These are phyloP conservation scores for Alternaria dauci DNA, from an alignment of 2,329 filamentous ascomycete genomes.

Conservation along the genomic window DNA sequence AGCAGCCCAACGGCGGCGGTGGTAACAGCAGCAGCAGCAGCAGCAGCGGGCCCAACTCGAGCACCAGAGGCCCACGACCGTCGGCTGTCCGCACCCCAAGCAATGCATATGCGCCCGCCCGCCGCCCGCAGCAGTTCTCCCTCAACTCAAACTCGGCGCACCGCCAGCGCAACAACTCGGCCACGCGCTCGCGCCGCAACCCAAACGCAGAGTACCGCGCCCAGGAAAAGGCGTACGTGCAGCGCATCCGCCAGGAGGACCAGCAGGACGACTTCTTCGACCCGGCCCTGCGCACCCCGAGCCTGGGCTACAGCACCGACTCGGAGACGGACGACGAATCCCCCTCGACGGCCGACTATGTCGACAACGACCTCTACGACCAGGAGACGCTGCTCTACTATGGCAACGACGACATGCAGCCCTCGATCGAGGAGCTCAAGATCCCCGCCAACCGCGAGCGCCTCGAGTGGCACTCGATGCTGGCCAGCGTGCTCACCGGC, in stretches of 20 bases:
- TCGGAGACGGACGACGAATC: conserved; percentile 92
- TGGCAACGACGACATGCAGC: conserved; percentile 86
- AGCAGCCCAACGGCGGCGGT: conserved; percentile 38
- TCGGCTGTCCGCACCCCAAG: conserved; percentile 57
- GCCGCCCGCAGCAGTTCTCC: conserved; percentile 59
- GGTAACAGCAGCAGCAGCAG: conserved; percentile 28
- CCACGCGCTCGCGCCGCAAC: conserved; percentile 65
- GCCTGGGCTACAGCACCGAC: conserved; percentile 72
- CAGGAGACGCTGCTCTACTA: conserved; percentile 94
- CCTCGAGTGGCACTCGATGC: conserved; percentile 97
- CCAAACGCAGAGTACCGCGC: conserved; percentile 78
- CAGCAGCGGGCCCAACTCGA: conserved; percentile 23
- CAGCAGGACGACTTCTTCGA: conserved; percentile 73
- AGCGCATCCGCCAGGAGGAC: conserved; percentile 84
- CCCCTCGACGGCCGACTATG: conserved; percentile 81
- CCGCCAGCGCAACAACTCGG: conserved; percentile 65
- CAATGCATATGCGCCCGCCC: conserved; percentile 60
- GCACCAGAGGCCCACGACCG: conserved; percentile 47
- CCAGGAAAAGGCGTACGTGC: conserved; percentile 94
- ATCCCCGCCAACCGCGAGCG: conserved; percentile 88
- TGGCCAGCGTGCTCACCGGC: conserved; percentile 92
- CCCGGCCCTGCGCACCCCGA: conserved; percentile 72
- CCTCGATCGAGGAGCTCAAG: conserved; percentile 87
- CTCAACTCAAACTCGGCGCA: conserved; percentile 52
- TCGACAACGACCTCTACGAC: conserved; percentile 84